phyloP scores from a whole-genome alignment of 2,329 filamentous ascomycete species.

The Paraphoma chrysanthemicola region DNA sequence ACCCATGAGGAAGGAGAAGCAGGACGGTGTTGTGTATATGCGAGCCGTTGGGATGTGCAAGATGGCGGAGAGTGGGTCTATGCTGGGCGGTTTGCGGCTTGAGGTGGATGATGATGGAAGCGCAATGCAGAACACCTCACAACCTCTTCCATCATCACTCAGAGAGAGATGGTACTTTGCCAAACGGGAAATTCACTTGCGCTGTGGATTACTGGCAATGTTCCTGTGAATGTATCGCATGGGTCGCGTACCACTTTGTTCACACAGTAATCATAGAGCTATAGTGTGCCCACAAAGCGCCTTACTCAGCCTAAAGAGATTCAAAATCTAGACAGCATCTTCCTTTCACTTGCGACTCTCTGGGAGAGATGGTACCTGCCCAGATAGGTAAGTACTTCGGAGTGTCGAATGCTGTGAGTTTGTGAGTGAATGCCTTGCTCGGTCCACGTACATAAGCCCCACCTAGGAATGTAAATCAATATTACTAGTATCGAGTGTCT shows the following conservation, averaged over 20 bases:
- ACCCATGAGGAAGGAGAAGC: constrained; percentile 1
- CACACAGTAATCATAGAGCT: too few relatives aligned
- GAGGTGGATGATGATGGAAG: neutral
- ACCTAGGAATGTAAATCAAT: neutral
- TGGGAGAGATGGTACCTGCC: neutral
- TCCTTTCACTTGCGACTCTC: neutral
- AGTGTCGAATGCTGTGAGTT: neutral
- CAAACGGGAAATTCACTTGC: neutral
- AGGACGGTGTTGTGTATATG: constrained; percentile 7
- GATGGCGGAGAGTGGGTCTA: constrained; percentile 20
- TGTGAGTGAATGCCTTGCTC: neutral
- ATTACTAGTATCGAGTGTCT: too few relatives aligned
- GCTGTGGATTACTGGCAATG: neutral
- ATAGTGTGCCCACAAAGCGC: too few relatives aligned
- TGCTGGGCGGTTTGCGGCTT: neutral
- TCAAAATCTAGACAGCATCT: too few relatives aligned
- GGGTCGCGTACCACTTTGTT: neutral
- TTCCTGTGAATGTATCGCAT: neutral
- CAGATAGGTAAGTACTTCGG: neutral
- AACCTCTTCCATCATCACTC: neutral
- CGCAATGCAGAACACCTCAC: neutral
- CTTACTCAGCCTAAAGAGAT: too few relatives aligned
- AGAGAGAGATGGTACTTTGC: neutral
- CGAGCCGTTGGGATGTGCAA: constrained; percentile 17
- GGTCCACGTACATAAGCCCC: neutral